Evolutionary conservation across 2,329 filamentous ascomycete genomes (phyloP), one percentile per base, ranked within the genome.

Genomic region (Didymella arachidicola): DNA sequence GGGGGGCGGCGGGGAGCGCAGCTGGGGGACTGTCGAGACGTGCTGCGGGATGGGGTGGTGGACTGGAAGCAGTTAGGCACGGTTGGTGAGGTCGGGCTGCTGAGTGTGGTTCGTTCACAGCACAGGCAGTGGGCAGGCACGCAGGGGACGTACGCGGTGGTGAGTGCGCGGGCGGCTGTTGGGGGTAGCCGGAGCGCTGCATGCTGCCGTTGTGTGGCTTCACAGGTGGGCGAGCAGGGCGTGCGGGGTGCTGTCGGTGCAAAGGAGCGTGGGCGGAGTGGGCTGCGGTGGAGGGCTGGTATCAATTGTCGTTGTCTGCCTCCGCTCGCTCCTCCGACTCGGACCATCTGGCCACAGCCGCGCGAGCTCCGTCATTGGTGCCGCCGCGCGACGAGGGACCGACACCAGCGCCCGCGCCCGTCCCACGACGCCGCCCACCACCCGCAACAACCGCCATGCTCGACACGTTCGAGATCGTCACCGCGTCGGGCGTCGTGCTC

Each of bases 31-130:
- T 58, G 93, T 96, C 74, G 95, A 98, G 72, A 98, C 94, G 84
- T 99, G 95, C 79, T 99, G 95, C 62, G 95, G 95, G 59, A 98
- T 93, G 58, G 95, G 95, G 77, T 98, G 95, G 79, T 98, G 95
- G 45, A 73, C 67, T 70, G 45, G 4, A 11, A 18, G 10, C 19
- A 18, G 14, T 22, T 41, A 22, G 18, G 18, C 11, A 14, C 38
- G 7, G 11, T 3, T 25, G 22, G 7, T 16, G 12, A 32, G 30
- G 30, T 14, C 11, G 14, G 14, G 30, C 30, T 32, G 12, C 30
- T 32, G 12, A 16, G 22, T 3, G 22, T 22, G 22, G 22, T 22
- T 22, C 22, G 2, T 2, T 16, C 12, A 16, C 16, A 16, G 30
- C 8, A 14, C 30, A 16, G 6, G 30, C 1, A 14, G 12, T 14